Base-by-base conservation (phyloP, 73 alveolate species). In the Paramecium sonneborni region DNA sequence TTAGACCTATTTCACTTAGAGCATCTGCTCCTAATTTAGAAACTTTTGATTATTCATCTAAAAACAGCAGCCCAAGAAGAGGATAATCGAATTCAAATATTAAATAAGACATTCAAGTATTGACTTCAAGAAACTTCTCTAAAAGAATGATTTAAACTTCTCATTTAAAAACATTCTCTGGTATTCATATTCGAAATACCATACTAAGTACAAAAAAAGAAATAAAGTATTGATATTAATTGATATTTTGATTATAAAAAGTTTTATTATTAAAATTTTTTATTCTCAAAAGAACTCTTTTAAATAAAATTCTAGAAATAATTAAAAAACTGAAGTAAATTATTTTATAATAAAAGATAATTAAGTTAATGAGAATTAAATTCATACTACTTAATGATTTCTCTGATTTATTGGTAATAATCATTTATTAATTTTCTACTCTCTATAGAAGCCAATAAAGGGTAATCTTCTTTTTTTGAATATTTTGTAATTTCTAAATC, bases 1-100 rank as follows among this genome's bases (percentile, higher is more conserved):
- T 62, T 6, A 62, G 12, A 62, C 84, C 84, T 6, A 14, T 62
- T 14, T 15, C 39, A 62, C 24, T 62, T 1, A 62, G 84, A 32
- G 84, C 84, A 12, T 62, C 84, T 10, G 84, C 84, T 5, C 84
- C 84, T 11, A 62, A 62, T 62, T 32, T 62, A 30, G 84, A 62
- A 32, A 62, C 84, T 14, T 62, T 30, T 62, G 84, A 62, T 0
- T 32, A 62, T 30, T 62, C 84, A 62, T 62, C 84, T 30, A 62
- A 62, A 15, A 7, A 62, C 1, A 62, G 39, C 12, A 62, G 84
- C 24, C 84, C 84, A 0, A 62, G 84, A 62, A 24, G 84, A 62
- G 84, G 84, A 32, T 14, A 30, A 26, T 62, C 84, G 2, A 62
- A 62, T 32, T 62, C 14, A 15, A 62, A 62, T 62, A 62, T 62